Evolutionary conservation across 208 protist species (phyloP), one percentile per base, ranked within the genome.

Genomic region (Crithidia sp.): DNA sequence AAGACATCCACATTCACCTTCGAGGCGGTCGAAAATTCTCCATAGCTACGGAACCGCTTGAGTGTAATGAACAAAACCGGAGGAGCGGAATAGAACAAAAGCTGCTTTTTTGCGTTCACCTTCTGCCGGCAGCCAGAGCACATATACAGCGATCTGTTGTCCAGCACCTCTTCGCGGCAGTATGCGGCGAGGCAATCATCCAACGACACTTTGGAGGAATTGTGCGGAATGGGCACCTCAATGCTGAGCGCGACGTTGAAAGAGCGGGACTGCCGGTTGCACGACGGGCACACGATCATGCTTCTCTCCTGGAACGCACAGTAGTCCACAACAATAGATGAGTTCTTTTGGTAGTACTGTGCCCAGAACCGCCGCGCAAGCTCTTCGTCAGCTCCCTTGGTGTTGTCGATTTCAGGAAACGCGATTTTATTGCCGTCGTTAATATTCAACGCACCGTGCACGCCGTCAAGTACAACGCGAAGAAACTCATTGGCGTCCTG

Each of bases 401-500:
- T 83, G 13, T 90, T 97, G 77, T 96, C 89, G 39, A 93, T 92
- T 66, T 94, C 88, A 5, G 55, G 45, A 43, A 77, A 66, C 39
- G 13, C 41, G 16, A 59, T 49, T 53, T 79, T 79, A 39, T 77
- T 83, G 36, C 19, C n/a, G 2, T 55, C 76, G 41, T 86, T 84
- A 10, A 57, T 62, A 66, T 99, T 99, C 4, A 99, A 63, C 54
- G 93, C 91, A 47, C 95, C 90, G 74, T 99, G 97, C 61, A 99
- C 62, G 9, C 83, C 83, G 71, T 98, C 95, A n/a, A 98, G 71
- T 8, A 98, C 74, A 61, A 94, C 84, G 0, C 91, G 81, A 55
- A 99, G 74, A 85, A 98, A 96, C 64, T 98, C 96, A 67, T 97
- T 96, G 7, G 93, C 90, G 73, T 98, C 96, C 73, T 98, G 96